Evolutionary conservation across 257 asterid genomes (phyloP).

Genomic region (Eustoma russellianum): DNA sequence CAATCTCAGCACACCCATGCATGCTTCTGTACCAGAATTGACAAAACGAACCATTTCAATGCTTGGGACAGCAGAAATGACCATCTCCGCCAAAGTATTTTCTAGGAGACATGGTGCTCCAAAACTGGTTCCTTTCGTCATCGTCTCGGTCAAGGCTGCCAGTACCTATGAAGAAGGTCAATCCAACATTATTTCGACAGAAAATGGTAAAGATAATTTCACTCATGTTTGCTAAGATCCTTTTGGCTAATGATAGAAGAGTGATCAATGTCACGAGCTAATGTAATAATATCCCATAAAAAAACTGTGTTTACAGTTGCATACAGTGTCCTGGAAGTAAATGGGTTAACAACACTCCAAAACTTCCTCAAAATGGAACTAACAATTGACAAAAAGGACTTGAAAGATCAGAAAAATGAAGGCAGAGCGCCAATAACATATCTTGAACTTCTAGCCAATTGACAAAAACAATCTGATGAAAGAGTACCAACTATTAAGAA

Average conservation of each 20-base stretch:
- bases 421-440: no score
- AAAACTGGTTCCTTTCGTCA: constrained; percentile 98
- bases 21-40: constrained; percentile 98
- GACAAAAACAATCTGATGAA: neutral
- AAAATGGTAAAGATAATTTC: neutral
- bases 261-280: no score
- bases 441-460: neutral
- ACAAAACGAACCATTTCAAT: constrained; percentile 98
- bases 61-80: constrained; percentile 90
- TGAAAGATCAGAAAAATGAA: no score
- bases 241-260: neutral
- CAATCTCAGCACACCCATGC: constrained; percentile 89
- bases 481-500: neutral
- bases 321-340: neutral
- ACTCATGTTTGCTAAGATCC: neutral
- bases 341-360: no score
- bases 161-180: constrained; percentile 40
- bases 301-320: neutral
- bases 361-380: no score
- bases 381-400: no score
- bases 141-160: constrained; percentile 85
- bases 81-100: constrained; percentile 88
- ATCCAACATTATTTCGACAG: neutral
- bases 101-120: constrained; percentile 99
- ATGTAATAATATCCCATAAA: neutral